Conservation (phyloP, 2,329 filamentous ascomycete species). For the Plenodomus biglobosus region DNA sequence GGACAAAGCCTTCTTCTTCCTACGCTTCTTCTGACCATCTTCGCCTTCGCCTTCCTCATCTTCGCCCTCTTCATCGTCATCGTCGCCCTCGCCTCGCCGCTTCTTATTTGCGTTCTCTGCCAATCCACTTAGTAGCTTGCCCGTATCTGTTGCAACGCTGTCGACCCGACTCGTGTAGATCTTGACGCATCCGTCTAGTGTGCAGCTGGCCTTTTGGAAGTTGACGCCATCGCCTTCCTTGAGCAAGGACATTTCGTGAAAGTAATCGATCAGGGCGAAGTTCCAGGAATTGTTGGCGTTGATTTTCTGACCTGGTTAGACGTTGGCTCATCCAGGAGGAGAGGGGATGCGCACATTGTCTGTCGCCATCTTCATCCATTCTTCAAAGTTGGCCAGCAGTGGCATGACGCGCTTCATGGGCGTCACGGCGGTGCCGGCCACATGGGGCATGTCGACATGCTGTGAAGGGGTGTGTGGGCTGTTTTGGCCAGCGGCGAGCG, state of each 20-base stretch:
- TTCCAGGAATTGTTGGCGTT: conserved; percentile 99
- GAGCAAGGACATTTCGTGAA: conserved; percentile 96
- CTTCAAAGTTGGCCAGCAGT: conserved; percentile 95
- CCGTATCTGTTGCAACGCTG: conserved; percentile 96
- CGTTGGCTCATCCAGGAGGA: background rate
- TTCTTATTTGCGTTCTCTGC: conserved; percentile 76
- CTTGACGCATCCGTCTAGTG: conserved; percentile 95
- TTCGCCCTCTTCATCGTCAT: conserved; percentile 53
- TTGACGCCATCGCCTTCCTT: conserved; percentile 97
- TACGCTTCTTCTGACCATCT: conserved; percentile 61
- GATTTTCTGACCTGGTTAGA: conserved; percentile 58
- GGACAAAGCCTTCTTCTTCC: conserved; percentile 77
- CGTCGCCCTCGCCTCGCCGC: conserved; percentile 40
- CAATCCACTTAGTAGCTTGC: conserved; percentile 88
- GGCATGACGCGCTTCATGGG: conserved; percentile 90
- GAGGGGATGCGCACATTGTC: conserved; percentile 63
- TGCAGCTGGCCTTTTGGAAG: conserved; percentile 98
- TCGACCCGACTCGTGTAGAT: conserved; percentile 99
- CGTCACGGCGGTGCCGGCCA: conserved; percentile 76
- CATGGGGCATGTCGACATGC: conserved; percentile 58
- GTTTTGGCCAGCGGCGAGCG: conserved; percentile 52
- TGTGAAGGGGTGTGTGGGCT: conserved; percentile 55
- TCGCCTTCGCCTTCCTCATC: conserved; percentile 68
- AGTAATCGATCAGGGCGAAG: conserved; percentile 99
- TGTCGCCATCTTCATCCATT: conserved; percentile 99